Evolutionary conservation across 768 basidiomycete genomes (phyloP).

Genomic region (Lactarius tabidus): DNA sequence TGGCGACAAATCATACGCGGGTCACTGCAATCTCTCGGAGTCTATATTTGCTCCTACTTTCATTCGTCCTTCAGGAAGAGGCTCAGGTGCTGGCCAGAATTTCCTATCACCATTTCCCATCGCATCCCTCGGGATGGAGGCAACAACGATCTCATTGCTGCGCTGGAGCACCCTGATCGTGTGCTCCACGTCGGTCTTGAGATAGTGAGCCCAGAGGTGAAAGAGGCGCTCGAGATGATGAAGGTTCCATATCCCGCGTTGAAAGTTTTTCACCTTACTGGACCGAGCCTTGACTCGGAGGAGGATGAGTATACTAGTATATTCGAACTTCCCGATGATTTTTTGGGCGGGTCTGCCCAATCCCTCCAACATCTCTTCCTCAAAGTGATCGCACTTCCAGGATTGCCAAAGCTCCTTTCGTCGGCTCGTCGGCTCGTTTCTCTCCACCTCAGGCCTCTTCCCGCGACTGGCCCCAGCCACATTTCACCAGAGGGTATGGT

Average conservation of each 20-base stretch:
- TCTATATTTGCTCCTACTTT: no score
- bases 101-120: background rate
- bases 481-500: background rate
- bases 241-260: background rate
- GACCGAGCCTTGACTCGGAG: background rate
- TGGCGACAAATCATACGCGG: background rate
- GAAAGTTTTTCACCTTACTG: background rate
- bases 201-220: no score
- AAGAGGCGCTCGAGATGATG: background rate
- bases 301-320: no score
- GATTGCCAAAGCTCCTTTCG: background rate
- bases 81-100: background rate
- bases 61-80: background rate
- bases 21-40: background rate
- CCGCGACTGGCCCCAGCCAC: background rate
- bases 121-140: background rate
- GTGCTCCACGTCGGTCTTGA: background rate
- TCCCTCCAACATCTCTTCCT: background rate
- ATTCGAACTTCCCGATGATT: background rate
- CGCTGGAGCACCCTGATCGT: background rate
- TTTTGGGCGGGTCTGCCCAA: background rate
- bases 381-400: background rate
- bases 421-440: background rate
- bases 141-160: background rate
- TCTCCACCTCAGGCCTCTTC: background rate